These are phyloP conservation scores for Melastoma candidum DNA, from an alignment of 441 rosid genomes.

Conservation along the genomic window DNA sequence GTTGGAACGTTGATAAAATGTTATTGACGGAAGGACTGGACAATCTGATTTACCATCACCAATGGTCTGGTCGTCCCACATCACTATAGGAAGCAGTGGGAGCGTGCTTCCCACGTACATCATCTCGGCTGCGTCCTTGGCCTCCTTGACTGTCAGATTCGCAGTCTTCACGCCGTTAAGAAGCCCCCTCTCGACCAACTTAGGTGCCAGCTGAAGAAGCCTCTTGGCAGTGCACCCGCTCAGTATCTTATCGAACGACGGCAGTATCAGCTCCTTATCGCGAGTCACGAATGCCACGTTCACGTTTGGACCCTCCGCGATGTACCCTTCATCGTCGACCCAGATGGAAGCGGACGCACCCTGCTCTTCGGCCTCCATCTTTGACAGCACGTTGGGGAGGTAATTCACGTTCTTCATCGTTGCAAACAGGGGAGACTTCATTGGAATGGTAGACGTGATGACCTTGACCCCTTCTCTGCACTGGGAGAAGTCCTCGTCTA, in stretches of 20 bases:
- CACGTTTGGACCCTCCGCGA: slow-evolving; percentile 65
- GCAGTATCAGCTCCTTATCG: slow-evolving; percentile 46
- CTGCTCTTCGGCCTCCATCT: slow-evolving; percentile 60
- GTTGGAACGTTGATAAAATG: no score
- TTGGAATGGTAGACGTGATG: slow-evolving; percentile 48
- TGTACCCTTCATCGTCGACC: slow-evolving; percentile 46
- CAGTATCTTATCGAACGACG: slow-evolving; percentile 56
- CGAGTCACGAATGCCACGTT: slow-evolving; percentile 52
- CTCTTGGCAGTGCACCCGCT: slow-evolving; percentile 57
- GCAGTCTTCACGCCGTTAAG: slow-evolving; percentile 32
- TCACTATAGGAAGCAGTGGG: slow-evolving; percentile 43
- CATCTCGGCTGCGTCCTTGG: slow-evolving; percentile 44
- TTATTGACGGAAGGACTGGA: no score
- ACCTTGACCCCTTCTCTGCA: slow-evolving; percentile 48
- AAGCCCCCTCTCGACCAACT: slow-evolving; percentile 41
- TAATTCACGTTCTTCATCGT: slow-evolving; percentile 56
- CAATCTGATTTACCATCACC: slow-evolving; percentile 40
- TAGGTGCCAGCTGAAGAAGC: slow-evolving; percentile 47
- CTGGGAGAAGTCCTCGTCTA: slow-evolving; percentile 37
- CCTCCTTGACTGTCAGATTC: slow-evolving; percentile 36
- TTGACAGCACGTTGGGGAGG: slow-evolving; percentile 47
- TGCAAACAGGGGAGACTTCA: slow-evolving; percentile 43
- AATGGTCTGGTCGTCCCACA: slow-evolving; percentile 57
- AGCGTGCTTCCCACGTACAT: slow-evolving; percentile 69
- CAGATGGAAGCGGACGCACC: slow-evolving; percentile 59